Evolutionary conservation across 148 eudicot genomes (phyloP).

Genomic region (Spergularia marina): DNA sequence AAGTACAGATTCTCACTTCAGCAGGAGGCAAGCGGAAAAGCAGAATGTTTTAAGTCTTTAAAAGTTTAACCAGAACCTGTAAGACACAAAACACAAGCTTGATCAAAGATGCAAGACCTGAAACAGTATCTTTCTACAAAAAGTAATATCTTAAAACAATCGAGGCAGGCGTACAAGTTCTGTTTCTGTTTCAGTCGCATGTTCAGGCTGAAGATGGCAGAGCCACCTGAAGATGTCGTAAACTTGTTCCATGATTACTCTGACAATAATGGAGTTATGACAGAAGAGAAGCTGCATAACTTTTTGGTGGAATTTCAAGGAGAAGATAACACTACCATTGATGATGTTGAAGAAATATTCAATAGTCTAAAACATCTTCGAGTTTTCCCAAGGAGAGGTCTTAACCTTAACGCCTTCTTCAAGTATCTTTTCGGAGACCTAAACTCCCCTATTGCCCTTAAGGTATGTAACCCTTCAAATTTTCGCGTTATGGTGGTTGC

Average conservation of each 20-base stretch:
- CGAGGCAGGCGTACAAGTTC: constrained; percentile 36
- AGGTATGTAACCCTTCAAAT: constrained; percentile 26
- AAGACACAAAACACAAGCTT: not conserved
- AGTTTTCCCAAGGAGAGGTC: constrained; percentile 46
- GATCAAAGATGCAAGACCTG: constrained; percentile 16
- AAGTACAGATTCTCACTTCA: constrained; percentile 25
- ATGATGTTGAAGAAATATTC: constrained; percentile 41
- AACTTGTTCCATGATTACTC: constrained; percentile 41
- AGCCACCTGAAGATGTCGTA: constrained; percentile 44
- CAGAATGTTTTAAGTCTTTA: constrained; percentile 9
- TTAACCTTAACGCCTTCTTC: constrained; percentile 50
- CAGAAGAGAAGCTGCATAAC: constrained; percentile 29
- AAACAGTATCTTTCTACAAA: constrained; percentile 6
- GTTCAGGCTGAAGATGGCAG: constrained; percentile 41
- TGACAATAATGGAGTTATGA: constrained; percentile 46
- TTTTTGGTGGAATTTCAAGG: constrained; percentile 45
- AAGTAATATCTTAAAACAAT: constrained; percentile 13
- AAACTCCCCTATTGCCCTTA: constrained; percentile 39
- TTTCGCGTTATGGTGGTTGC: not conserved
- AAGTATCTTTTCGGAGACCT: constrained; percentile 48
- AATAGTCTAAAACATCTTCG: constrained; percentile 36
- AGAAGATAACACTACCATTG: constrained; percentile 33
- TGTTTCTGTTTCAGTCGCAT: constrained; percentile 48
- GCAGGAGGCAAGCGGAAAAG: constrained; percentile 26
- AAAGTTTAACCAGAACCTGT: constrained; percentile 6